Evolutionary conservation across 2,329 filamentous ascomycete genomes (phyloP), one percentile per base, ranked within the genome.

Genomic region (Lithohypha guttulata): DNA sequence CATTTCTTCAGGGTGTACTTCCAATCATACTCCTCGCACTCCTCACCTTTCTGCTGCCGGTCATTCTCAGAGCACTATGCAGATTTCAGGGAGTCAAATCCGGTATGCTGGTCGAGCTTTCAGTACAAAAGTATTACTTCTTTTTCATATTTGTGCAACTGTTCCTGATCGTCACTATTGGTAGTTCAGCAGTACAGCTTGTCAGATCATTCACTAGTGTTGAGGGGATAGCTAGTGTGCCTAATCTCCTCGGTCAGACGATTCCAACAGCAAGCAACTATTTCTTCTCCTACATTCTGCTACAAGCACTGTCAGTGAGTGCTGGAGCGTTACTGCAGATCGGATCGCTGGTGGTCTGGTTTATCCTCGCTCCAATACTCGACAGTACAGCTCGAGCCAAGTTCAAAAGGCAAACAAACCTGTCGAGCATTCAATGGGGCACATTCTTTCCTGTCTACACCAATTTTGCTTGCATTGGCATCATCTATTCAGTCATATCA

Each of bases 271-370:
- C 87, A 0, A 82, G 85, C 51, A 94, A 95, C 56, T 98, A 96
- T 61, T 98, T 96, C 67, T 96, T 95, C 69, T 89, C 85, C 1
- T 98, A 98, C 71, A 87, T 98, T 78, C 81, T 95, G 56, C 77
- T 98, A 7, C 91, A 96, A 54, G 85, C 87, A 1, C 70, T 96
- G 52, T 86, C 84, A 46, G 86, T 84, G 46, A 94, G 86, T 58
- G 89, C 89, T 1, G 86, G 83, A 58, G 89, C 84, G 1, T 67
- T 96, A 3, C 66, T 95, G 9, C 91, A 96, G 54, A 73, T 93
- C 17, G 77, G 75, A n/a, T 75, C 78, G 3, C 70, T 98, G 3
- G 55, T 86, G 31, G 68, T 80, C 47, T 93, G 87, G 79, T 93
- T 86, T 52, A 54, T 96, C 15, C 59, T 93, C 31, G 81, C 83